Evolutionary conservation across 345 rosid genomes (phyloP), one percentile per base, ranked within the genome.

Genomic region (Melastoma malabathricum): DNA sequence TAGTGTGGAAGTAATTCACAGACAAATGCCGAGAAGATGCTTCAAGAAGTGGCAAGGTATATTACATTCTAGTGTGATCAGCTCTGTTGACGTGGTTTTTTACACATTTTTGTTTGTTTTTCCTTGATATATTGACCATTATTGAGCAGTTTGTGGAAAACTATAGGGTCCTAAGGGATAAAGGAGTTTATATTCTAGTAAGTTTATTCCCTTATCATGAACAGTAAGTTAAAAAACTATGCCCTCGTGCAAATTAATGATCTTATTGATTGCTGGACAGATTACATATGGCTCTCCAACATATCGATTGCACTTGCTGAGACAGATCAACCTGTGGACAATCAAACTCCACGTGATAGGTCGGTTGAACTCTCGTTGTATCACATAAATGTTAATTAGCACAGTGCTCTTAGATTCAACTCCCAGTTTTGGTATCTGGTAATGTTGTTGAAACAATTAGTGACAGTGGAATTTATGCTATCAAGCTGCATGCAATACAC

Each of bases 131-230:
- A 13, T 56, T 63, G 80, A 80, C 70, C 74, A 59, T 71, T 80
- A 89, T 82, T 82, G 89, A 89, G 84, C 85, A 80, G 97, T 84
- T 78, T 79, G 75, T 84, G 68, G 66, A 75, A 83, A 68, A 73
- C 86, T 88, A 72, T 84, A 85, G 97, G 95, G 97, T 85, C 51
- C 97, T 89, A 75, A 89, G 78, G 95, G 87, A 85, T 70, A 67
- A 70, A 63, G 97, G 89, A 79, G 75, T 82, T 48, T 89, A 82
- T 68, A 77, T 89, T 63, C 76, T 89, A 81, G 97, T 89, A 75
- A 67, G 53, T 44, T 3, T 15, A 18, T 58, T 44, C 56, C 47
- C 3, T 34, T 48, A 44, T 58, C 55, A 20, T 10, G 51, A 23
- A 13, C 6, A 19, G 23, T 15, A 22, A 22, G 25, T 1, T 22